Evolutionary conservation across 768 basidiomycete species (phyloP).

Genomic region (Chalciporus piperatus): DNA sequence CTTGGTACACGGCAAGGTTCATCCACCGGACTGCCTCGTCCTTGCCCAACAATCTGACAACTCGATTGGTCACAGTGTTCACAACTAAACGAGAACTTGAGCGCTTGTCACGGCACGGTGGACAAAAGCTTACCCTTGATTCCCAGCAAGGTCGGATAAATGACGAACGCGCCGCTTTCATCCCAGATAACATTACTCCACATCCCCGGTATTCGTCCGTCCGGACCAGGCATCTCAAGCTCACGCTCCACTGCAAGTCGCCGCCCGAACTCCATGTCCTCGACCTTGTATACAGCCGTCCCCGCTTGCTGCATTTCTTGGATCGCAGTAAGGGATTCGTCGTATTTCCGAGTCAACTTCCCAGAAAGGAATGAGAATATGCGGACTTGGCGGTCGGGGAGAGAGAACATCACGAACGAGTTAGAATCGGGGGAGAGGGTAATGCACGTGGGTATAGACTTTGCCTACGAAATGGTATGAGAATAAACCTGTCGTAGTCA

Average conservation of each 20-base stretch:
- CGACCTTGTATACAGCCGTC: conserved; percentile 85
- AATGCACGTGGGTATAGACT: conserved; percentile 88
- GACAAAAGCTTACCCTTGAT: conserved; percentile 71
- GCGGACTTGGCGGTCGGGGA: conserved; percentile 91
- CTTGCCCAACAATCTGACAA: conserved; percentile 84
- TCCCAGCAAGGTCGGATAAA: conserved; percentile 92
- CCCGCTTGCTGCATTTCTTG: conserved; percentile 99
- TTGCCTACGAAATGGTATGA: conserved; percentile 51
- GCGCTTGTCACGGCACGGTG: not conserved
- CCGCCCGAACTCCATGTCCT: conserved; percentile 99
- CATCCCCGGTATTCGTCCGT: conserved; percentile 67
- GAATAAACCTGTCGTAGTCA: not conserved
- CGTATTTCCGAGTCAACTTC: conserved; percentile 89
- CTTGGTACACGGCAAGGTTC: conserved; percentile 89
- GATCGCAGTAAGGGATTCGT: conserved; percentile 88
- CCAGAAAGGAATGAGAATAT: conserved; percentile 90
- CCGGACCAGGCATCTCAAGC: conserved; percentile 77
- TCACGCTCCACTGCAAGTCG: conserved; percentile 92
- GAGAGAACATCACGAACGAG: conserved; percentile 89
- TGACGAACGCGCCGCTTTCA: conserved; percentile 90
- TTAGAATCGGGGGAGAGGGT: conserved; percentile 87
- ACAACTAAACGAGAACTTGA: conserved; percentile 56
- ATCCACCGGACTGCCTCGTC: conserved; percentile 91
- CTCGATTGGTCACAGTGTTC: conserved; percentile 92
- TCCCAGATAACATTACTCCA: conserved; percentile 97